Evolutionary conservation across 2,329 filamentous ascomycete genomes (phyloP).

Genomic region (Daldinia sp.): DNA sequence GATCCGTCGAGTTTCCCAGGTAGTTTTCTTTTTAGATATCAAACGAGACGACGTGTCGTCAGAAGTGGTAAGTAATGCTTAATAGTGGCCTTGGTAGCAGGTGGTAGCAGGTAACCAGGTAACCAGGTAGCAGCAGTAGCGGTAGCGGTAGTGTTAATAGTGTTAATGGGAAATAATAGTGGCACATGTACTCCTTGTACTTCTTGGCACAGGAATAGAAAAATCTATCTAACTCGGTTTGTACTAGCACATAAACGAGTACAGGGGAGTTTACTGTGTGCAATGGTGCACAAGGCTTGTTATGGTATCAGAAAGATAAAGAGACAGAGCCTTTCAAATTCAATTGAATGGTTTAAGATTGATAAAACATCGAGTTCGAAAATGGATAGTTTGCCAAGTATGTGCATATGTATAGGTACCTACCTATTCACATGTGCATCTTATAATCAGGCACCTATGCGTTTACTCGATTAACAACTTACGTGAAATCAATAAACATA

Average conservation of each 20-base stretch:
- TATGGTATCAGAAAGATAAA: conserved; percentile 19
- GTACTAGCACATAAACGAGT: conserved; percentile 40
- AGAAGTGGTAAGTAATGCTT: conserved; percentile 41
- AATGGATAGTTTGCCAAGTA: neutral
- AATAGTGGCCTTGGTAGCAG: conserved; percentile 4
- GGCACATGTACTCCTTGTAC: conserved; percentile 23
- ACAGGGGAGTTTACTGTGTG: neutral
- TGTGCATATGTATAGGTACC: too few species aligned
- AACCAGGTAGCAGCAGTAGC: conserved; percentile 4
- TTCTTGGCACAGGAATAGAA: conserved; percentile 42
- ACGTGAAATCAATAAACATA: neutral
- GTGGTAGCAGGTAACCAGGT: conserved; percentile 8
- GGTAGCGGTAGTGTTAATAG: conserved; percentile 9
- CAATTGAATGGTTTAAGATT: neutral
- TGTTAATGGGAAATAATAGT: conserved; percentile 14
- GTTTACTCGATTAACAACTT: conserved; percentile 16
- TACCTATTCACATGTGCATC: neutral
- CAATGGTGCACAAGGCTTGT: neutral
- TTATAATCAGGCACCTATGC: conserved; percentile 11
- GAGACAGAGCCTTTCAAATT: neutral
- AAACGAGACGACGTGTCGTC: conserved; percentile 45
- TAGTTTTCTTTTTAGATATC: conserved; percentile 1
- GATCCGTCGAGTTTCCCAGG: conserved; percentile 12
- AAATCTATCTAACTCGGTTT: conserved; percentile 45
- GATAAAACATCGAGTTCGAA: conserved; percentile 7